Evolutionary conservation across 345 rosid species (phyloP).

Genomic region (Boechera stricta): DNA sequence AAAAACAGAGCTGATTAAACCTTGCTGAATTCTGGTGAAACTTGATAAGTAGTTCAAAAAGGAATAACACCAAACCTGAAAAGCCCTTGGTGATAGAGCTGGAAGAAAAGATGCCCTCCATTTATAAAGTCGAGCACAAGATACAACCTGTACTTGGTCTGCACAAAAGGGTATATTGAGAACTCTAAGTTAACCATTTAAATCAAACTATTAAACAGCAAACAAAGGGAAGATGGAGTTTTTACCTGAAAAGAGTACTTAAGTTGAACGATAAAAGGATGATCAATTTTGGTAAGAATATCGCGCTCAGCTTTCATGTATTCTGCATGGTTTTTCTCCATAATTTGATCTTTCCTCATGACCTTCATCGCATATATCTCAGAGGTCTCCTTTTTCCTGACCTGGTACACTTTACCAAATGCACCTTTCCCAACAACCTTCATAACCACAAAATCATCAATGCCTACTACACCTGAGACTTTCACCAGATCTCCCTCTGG

Average conservation of each 20-base stretch:
- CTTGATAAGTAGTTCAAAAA: background rate
- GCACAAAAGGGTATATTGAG: background rate
- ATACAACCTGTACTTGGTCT: slow-evolving; percentile 37
- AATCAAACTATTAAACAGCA: background rate
- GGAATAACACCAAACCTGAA: slow-evolving; percentile 60
- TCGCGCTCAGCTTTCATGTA: slow-evolving; percentile 96
- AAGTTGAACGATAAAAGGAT: slow-evolving; percentile 89
- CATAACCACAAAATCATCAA: slow-evolving; percentile 81
- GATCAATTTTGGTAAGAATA: slow-evolving; percentile 75
- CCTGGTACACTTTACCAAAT: slow-evolving; percentile 90
- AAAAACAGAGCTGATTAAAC: slow-evolving; percentile 34
- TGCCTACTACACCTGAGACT: slow-evolving; percentile 53
- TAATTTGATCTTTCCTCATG: slow-evolving; percentile 87
- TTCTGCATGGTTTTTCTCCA: slow-evolving; percentile 87
- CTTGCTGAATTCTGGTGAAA: background rate
- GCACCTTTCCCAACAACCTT: slow-evolving; percentile 95
- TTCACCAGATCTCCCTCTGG: slow-evolving; percentile 31
- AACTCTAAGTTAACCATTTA: background rate
- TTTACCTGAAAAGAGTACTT: slow-evolving; percentile 85
- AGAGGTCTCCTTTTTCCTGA: slow-evolving; percentile 74
- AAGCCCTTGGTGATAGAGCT: slow-evolving; percentile 90
- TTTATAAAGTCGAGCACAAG: slow-evolving; percentile 88
- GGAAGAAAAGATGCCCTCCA: slow-evolving; percentile 94
- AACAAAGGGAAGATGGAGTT: background rate
- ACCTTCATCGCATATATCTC: slow-evolving; percentile 96